A percentile compares a stretch with the other conserved stretches of the same genome.
phyloP scores from a whole-genome alignment of 495 filamentous ascomycete species.

The Copromyces sp. region DNA sequence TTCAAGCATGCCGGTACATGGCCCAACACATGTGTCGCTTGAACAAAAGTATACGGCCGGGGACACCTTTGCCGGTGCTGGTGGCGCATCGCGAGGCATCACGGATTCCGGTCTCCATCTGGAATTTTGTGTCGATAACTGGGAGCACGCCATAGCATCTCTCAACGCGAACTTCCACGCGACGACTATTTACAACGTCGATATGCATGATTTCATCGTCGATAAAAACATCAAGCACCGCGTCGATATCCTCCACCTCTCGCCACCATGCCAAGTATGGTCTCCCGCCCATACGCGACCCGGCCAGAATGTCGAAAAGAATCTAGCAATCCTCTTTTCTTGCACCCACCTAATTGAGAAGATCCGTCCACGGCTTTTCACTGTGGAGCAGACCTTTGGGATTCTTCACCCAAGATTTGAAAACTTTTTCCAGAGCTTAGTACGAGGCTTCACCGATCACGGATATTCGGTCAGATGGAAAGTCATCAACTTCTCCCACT shows the following conservation, averaged over 20 bases:
- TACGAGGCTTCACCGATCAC: conserved; percentile 51
- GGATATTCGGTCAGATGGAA: conserved; percentile 60
- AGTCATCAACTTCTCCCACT: conserved; percentile 36
- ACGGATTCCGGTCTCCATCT: conserved; percentile 48
- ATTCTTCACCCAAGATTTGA: conserved; percentile 38
- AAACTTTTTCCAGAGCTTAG: conserved; percentile 47
- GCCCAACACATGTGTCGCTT: neutral
- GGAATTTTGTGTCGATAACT: conserved; percentile 54
- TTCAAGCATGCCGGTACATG: neutral
- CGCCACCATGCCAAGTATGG: conserved; percentile 77
- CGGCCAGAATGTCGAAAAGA: conserved; percentile 59
- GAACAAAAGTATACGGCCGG: conserved; percentile 51
- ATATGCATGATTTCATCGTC: conserved; percentile 40
- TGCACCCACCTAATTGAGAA: conserved; percentile 48
- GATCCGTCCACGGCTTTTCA: conserved; percentile 59
- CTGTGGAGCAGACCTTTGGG: conserved; percentile 77
- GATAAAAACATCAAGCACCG: conserved; percentile 13
- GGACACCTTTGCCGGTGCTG: conserved; percentile 68
- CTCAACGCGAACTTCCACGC: conserved; percentile 50
- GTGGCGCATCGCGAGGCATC: conserved; percentile 65
- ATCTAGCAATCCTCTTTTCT: conserved; percentile 60
- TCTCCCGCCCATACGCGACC: conserved; percentile 63
- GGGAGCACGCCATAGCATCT: conserved; percentile 42
- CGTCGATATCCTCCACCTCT: conserved; percentile 70
- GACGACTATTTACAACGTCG: conserved; percentile 30